Percentiles rank a stretch among this genome's conserved stretches.
Evolutionary conservation across 768 basidiomycete genomes (phyloP).

Genomic region (Pluteus cervinus): DNA sequence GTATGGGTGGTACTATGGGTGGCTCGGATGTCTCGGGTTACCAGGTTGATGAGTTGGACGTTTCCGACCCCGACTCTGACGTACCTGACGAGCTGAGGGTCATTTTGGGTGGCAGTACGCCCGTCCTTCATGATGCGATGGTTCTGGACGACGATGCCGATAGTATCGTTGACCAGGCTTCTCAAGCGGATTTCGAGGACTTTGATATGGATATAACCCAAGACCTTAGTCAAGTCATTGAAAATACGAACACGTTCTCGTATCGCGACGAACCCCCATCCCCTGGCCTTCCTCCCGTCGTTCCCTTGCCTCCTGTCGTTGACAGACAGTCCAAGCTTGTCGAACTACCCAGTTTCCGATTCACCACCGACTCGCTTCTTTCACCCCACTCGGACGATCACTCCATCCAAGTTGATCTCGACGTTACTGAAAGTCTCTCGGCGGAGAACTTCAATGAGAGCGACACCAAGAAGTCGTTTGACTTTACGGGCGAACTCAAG

Average conservation of each 20-base stretch:
- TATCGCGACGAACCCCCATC: conserved; percentile 19
- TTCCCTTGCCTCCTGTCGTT: conserved; percentile 26
- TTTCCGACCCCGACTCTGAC: conserved; percentile 67
- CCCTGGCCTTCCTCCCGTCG: conserved; percentile 36
- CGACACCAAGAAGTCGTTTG: conserved; percentile 75
- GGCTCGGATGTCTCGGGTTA: conserved; percentile 44
- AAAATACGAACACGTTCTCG: conserved; percentile 18
- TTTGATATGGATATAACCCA: no score
- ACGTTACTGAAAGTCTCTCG: no score
- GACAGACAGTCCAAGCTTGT: conserved; percentile 13
- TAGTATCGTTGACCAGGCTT: no score
- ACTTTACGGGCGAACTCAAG: conserved; percentile 76
- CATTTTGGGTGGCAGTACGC: conserved; percentile 41
- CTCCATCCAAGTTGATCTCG: conserved; percentile 23
- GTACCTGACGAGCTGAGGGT: conserved; percentile 74
- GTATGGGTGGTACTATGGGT: conserved; percentile 65
- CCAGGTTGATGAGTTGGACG: conserved; percentile 38
- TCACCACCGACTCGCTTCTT: no score
- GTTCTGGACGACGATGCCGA: no score
- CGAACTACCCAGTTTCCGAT: conserved; percentile 35
- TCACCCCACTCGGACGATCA: no score
- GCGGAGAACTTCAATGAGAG: conserved; percentile 40
- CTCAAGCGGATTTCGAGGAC: no score
- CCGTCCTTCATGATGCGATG: no score
- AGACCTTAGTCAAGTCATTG: no score